phyloP scores from a whole-genome alignment of 192 early-diverging fungal genomes.

The Podila epicladia region DNA sequence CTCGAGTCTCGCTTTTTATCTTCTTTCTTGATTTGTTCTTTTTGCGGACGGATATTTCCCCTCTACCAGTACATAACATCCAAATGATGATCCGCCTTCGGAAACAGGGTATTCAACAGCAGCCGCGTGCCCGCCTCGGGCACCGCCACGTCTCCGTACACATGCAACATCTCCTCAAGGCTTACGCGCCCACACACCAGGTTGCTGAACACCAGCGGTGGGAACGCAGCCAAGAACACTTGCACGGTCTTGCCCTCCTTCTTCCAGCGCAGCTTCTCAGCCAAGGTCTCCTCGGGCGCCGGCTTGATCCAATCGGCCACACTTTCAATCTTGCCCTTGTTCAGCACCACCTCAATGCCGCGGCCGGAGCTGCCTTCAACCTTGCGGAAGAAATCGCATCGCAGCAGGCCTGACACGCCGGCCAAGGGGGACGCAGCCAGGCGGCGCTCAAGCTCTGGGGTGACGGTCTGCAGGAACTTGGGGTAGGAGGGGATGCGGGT shows the following conservation, averaged over 20 bases:
- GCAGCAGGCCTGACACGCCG: constrained; percentile 7
- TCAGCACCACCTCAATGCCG: constrained; percentile 16
- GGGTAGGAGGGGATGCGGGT: constrained; percentile 34
- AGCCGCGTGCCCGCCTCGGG: background rate
- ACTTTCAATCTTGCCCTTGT: constrained; percentile 15
- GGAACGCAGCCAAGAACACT: constrained; percentile 11
- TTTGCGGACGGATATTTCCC: too few relatives aligned
- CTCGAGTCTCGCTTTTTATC: background rate
- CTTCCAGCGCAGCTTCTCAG: constrained; percentile 20
- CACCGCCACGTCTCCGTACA: constrained; percentile 16
- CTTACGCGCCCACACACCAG: constrained; percentile 13
- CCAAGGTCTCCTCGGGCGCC: constrained; percentile 3
- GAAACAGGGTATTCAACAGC: constrained; percentile 13
- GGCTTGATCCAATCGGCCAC: constrained; percentile 18
- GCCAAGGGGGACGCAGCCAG: constrained; percentile 7
- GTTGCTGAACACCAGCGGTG: constrained; percentile 25
- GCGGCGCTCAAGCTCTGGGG: constrained; percentile 25
- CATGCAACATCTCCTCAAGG: constrained; percentile 9
- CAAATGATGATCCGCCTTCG: constrained; percentile 11
- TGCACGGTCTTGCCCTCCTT: constrained; percentile 2
- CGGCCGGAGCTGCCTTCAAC: constrained; percentile 17
- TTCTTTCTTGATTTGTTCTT: too few relatives aligned
- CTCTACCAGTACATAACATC: constrained; percentile 12
- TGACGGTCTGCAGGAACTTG: constrained; percentile 12
- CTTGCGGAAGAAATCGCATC: constrained; percentile 24